Evolutionary conservation across 257 asterid genomes (phyloP).

Genomic region (Solanum piurae): DNA sequence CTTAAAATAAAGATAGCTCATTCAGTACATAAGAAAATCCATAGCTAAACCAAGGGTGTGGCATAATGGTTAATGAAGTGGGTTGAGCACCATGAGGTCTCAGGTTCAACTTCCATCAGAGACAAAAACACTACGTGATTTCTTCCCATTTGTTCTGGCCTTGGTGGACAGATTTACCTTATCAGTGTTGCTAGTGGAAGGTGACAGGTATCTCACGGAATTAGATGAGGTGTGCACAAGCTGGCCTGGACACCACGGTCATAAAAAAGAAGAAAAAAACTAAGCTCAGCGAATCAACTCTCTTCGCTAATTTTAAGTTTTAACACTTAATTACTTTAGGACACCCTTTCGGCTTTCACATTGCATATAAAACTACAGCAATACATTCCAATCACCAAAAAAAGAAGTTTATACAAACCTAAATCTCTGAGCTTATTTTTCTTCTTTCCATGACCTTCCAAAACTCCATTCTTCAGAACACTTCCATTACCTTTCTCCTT

Average conservation of each 20-base stretch:
- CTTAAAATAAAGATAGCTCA: neutral
- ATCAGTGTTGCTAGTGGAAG: neutral
- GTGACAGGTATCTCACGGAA: neutral
- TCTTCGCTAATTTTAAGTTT: neutral
- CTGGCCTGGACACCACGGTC: neutral
- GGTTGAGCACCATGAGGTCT: neutral
- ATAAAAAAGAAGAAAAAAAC: neutral
- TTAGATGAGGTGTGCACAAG: neutral
- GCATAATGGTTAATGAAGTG: neutral
- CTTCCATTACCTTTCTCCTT: slow-evolving; percentile 17
- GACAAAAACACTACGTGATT: neutral
- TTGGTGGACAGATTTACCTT: neutral
- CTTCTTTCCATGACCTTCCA: slow-evolving; percentile 18
- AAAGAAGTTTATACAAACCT: slow-evolving; percentile 28
- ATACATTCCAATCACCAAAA: neutral
- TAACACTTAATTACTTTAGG: neutral
- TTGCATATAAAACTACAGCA: neutral
- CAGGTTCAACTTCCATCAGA: neutral
- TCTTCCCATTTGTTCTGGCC: neutral
- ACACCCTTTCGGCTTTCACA: neutral
- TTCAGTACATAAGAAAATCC: neutral
- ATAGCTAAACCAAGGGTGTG: neutral
- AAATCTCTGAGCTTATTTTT: slow-evolving; percentile 21
- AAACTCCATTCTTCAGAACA: slow-evolving; percentile 7
- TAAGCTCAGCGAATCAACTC: neutral